phyloP scores from a whole-genome alignment of 1,284 basidiomycete species.

The Pascua guehoae region DNA sequence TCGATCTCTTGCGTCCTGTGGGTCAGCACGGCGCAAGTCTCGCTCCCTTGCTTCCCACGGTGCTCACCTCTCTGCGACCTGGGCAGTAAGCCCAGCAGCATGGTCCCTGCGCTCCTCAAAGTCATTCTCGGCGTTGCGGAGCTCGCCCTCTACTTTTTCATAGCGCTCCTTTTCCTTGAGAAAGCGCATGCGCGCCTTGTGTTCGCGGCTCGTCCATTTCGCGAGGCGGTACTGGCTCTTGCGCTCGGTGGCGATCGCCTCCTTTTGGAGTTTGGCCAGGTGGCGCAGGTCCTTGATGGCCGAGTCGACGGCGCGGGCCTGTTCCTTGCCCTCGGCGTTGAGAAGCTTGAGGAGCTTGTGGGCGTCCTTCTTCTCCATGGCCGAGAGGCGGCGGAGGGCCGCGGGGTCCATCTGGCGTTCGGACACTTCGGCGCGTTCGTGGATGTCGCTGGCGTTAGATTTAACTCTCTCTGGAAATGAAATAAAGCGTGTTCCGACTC shows the following conservation, averaged over 20 bases:
- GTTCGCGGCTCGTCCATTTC: conserved; percentile 48
- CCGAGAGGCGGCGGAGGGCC: conserved; percentile 33
- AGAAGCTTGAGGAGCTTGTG: conserved; percentile 47
- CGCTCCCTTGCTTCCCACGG: not conserved
- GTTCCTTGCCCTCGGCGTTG: conserved; percentile 47
- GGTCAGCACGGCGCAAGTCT: not conserved
- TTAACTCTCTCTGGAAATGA: conserved; percentile 10
- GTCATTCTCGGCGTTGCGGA: conserved; percentile 48
- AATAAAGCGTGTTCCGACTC: too few relatives aligned
- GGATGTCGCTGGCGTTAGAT: conserved; percentile 27
- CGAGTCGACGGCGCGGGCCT: conserved; percentile 39
- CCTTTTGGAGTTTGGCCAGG: conserved; percentile 44
- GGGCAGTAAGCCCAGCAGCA: conserved; percentile 41
- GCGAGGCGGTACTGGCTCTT: conserved; percentile 45
- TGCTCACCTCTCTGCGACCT: conserved; percentile 35
- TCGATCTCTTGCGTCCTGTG: conserved; percentile 50
- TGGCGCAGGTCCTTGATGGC: conserved; percentile 49
- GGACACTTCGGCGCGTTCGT: conserved; percentile 40
- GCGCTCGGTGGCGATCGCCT: conserved; percentile 47
- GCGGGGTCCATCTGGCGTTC: conserved; percentile 37
- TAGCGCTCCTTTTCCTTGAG: conserved; percentile 50
- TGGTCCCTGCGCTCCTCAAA: conserved; percentile 48
- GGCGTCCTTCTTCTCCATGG: conserved; percentile 48
- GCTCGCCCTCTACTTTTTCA: conserved; percentile 44
- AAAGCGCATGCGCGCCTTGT: conserved; percentile 49